A percentile compares a stretch with the other conserved stretches of the same genome.
phyloP scores from a whole-genome alignment of 1,139 yeast species.

The Suhomyces bokatorum region DNA sequence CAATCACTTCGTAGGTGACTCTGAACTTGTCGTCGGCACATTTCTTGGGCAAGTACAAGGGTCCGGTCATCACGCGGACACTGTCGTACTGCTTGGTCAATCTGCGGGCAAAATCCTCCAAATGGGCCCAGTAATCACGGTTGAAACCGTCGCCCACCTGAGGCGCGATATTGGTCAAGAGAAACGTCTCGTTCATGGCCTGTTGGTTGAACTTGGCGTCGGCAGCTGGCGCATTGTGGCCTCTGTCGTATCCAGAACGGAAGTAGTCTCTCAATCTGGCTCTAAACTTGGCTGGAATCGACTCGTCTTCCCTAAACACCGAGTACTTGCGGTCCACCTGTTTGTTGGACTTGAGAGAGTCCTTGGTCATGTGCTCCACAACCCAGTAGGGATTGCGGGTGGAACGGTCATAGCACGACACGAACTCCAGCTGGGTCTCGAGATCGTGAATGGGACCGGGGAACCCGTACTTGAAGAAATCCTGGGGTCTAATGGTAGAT shows the following conservation, averaged over 20 bases:
- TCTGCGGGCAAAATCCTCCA: conserved; percentile 84
- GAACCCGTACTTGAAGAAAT: conserved; percentile 82
- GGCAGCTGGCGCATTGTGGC: conserved; percentile 98
- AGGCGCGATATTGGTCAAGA: conserved; percentile 87
- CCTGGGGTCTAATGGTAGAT: conserved; percentile 60
- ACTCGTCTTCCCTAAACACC: conserved; percentile 82
- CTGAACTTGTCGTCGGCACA: conserved; percentile 75
- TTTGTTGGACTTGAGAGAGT: conserved; percentile 51
- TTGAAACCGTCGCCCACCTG: conserved; percentile 98
- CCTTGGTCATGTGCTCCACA: conserved; percentile 83
- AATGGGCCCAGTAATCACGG: conserved; percentile 95
- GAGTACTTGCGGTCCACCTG: conserved; percentile 78
- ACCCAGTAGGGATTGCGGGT: conserved; percentile 88
- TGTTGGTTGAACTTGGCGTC: conserved; percentile 85
- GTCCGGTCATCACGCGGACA: conserved; percentile 91
- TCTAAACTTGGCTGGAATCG: conserved; percentile 75
- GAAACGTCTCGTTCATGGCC: conserved; percentile 95
- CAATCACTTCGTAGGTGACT: conserved; percentile 89
- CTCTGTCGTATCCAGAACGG: conserved; percentile 94
- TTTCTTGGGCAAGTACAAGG: conserved; percentile 80
- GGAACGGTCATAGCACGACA: conserved; percentile 83
- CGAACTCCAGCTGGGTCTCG: conserved; percentile 68
- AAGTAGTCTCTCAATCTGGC: conserved; percentile 80
- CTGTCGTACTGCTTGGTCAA: conserved; percentile 66
- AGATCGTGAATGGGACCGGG: conserved; percentile 94